Evolutionary conservation across 345 rosid genomes (phyloP).

Genomic region (Salix caprea): DNA sequence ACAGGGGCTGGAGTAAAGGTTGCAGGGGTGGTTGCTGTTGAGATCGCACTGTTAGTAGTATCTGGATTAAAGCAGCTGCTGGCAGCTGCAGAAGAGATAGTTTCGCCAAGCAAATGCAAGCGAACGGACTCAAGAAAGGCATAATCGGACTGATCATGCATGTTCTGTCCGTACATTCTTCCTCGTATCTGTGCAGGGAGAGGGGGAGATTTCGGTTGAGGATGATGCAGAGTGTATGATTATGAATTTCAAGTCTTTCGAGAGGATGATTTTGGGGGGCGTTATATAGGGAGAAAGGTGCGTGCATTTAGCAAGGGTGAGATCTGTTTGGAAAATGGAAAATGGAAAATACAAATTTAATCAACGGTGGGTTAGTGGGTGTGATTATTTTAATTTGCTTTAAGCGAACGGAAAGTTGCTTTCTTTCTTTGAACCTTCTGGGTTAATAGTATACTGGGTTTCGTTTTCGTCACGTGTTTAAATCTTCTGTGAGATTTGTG

Average conservation of each 20-base stretch:
- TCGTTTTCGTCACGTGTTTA: constrained; percentile 4
- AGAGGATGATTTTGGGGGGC: not conserved
- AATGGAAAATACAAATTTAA: not conserved
- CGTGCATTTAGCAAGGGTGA: constrained; percentile 21
- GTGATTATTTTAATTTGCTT: not conserved
- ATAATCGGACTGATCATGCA: constrained; percentile 42
- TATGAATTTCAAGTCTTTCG: not conserved
- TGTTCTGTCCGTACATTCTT: constrained; percentile 40
- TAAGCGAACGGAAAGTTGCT: not conserved
- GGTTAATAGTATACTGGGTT: not conserved
- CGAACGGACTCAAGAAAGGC: constrained; percentile 51
- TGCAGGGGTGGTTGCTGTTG: constrained; percentile 2
- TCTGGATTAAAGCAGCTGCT: not conserved
- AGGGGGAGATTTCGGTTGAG: not conserved
- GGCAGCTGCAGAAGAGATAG: constrained; percentile 15
- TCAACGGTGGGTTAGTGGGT: not conserved
- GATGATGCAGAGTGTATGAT: not conserved
- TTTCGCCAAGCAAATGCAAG: constrained; percentile 45
- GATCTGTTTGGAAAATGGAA: not conserved
- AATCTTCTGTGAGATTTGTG: not conserved
- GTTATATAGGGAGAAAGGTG: constrained; percentile 30
- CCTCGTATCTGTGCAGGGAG: too few relatives aligned
- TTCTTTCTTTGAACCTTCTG: not conserved
- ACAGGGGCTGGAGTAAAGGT: constrained; percentile 19
- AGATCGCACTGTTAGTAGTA: not conserved